These are phyloP conservation scores for Aristolochia fimbriata DNA, from an alignment of 164 flowering plant genomes.

Conservation along the genomic window DNA sequence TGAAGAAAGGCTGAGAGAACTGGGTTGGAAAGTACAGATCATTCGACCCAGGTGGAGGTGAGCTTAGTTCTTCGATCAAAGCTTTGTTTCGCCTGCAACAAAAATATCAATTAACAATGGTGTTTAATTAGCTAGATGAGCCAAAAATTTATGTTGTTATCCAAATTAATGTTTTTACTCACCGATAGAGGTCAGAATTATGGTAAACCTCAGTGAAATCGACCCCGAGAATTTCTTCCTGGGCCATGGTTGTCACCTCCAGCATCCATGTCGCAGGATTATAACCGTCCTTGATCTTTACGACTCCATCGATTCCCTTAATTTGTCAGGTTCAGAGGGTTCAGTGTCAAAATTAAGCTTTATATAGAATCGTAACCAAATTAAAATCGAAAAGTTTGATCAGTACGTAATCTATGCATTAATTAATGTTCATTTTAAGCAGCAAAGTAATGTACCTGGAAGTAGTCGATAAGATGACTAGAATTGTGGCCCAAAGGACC, in stretches of 20 bases:
- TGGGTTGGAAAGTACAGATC: conserved; percentile 37
- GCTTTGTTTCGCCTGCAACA: conserved; percentile 31
- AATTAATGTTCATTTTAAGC: not conserved
- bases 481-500: conserved; percentile 46
- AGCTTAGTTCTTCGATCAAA: conserved; percentile 20
- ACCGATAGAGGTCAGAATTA: conserved; percentile 18
- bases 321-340: conserved; percentile 1
- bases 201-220: conserved; percentile 21
- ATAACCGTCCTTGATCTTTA: conserved; percentile 19
- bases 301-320: conserved; percentile 27
- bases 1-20: conserved; percentile 32
- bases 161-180: not conserved
- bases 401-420: too few species aligned
- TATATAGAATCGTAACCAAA: too few species aligned
- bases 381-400: too few species aligned
- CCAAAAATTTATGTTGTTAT: too few species aligned
- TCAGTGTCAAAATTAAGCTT: too few species aligned
- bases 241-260: conserved; percentile 23
- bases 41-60: conserved; percentile 27
- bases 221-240: conserved; percentile 24
- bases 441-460: conserved; percentile 57
- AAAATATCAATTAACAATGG: too few species aligned
- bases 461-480: conserved; percentile 37
- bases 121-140: not conserved
- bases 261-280: conserved; percentile 37